Conservation (phyloP, 2,329 filamentous ascomycete genomes). For the Penicillium hordei region DNA sequence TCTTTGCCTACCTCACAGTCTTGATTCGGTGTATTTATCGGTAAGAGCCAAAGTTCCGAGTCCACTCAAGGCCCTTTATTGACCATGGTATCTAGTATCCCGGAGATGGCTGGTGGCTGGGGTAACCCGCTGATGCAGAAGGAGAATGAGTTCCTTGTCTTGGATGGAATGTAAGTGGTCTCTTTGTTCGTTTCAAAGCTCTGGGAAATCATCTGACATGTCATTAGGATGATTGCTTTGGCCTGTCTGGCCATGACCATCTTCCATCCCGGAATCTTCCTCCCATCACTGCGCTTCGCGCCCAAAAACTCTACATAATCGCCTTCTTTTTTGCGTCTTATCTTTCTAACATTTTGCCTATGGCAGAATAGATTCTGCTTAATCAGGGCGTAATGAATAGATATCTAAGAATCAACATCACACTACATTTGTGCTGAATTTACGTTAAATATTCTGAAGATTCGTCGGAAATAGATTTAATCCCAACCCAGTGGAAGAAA, state of each 20-base stretch:
- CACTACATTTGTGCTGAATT: background rate
- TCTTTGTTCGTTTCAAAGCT: background rate
- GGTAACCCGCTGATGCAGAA: constrained; percentile 49
- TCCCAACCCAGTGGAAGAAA: background rate
- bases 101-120: constrained; percentile 54
- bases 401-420: background rate
- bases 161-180: constrained; percentile 50
- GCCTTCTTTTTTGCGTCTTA: background rate
- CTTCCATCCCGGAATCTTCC: constrained; percentile 49
- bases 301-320: constrained; percentile 22
- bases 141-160: constrained; percentile 49
- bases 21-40: constrained; percentile 48
- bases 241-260: constrained; percentile 43
- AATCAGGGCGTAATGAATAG: background rate
- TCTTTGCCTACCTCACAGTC: constrained; percentile 42
- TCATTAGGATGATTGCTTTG: constrained; percentile 47
- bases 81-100: constrained; percentile 37
- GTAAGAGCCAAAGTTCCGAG: constrained; percentile 21
- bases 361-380: background rate
- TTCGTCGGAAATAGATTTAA: background rate
- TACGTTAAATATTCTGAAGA: background rate
- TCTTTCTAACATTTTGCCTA: background rate
- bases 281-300: constrained; percentile 35
- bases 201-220: constrained; percentile 1
- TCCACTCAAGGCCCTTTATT: background rate